phyloP scores from a whole-genome alignment of 1,284 basidiomycete genomes.

The Salmacisia buchloeana region DNA sequence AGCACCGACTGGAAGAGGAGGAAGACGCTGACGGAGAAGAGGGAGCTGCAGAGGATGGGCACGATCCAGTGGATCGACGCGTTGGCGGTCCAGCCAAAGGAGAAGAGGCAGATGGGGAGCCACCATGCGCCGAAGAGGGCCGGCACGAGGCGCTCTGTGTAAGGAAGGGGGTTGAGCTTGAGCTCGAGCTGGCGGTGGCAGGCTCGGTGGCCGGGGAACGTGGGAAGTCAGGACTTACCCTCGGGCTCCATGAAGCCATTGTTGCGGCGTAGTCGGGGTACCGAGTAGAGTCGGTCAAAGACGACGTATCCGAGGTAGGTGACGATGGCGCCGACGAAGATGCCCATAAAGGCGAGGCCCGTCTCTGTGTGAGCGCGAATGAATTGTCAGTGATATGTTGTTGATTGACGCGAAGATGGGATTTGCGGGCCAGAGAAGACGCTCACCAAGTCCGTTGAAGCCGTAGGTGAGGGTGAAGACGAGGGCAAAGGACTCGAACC shows the following conservation, averaged over 20 bases:
- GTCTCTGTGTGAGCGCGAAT: no score
- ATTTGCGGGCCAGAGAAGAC: slow-evolving; percentile 14
- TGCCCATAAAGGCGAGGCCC: slow-evolving; percentile 32
- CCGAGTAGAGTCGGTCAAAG: background rate
- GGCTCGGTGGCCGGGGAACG: no score
- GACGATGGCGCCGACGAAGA: slow-evolving; percentile 30
- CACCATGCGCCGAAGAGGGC: slow-evolving; percentile 53
- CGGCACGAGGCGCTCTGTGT: slow-evolving; percentile 31
- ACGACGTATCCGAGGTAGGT: slow-evolving; percentile 18
- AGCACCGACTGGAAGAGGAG: slow-evolving; percentile 33
- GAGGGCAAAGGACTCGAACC: slow-evolving; percentile 34
- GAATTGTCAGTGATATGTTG: no score
- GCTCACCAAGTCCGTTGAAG: slow-evolving; percentile 31
- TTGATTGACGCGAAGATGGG: no score
- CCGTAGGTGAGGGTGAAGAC: slow-evolving; percentile 34
- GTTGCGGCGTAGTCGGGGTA: slow-evolving; percentile 14
- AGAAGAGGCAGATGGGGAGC: slow-evolving; percentile 36
- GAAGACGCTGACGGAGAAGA: slow-evolving; percentile 33
- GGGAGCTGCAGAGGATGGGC: slow-evolving; percentile 22
- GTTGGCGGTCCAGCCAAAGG: slow-evolving; percentile 37
- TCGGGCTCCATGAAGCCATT: slow-evolving; percentile 14
- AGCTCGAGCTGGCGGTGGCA: no score
- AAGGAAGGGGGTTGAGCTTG: no score
- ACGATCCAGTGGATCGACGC: slow-evolving; percentile 37
- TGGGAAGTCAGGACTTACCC: background rate